phyloP scores from a whole-genome alignment of 805 yeast genomes.

The Saturnispora halmiae region DNA sequence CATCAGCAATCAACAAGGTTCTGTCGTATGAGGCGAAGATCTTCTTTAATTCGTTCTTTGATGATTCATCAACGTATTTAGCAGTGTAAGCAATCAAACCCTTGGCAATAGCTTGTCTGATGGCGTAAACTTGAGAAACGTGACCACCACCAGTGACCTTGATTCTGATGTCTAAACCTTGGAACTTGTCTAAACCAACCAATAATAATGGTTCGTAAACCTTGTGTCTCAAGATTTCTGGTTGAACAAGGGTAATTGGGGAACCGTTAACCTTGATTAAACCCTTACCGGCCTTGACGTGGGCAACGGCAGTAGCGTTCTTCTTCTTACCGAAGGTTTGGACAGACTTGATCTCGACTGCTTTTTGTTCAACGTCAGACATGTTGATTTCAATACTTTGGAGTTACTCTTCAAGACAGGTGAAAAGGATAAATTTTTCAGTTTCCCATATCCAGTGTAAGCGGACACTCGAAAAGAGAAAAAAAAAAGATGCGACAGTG shows the following conservation, averaged over 20 bases:
- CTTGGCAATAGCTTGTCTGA: constrained; percentile 99
- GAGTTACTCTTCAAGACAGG: background rate
- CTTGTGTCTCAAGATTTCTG: constrained; percentile 98
- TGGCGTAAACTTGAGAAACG: constrained; percentile 99
- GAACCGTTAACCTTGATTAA: constrained; percentile 98
- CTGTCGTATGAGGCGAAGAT: constrained; percentile 97
- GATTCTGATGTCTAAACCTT: constrained; percentile 97
- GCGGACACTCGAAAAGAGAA: too few species aligned
- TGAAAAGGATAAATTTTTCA: background rate
- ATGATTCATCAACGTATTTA: constrained; percentile 98
- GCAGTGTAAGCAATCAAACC: constrained; percentile 99
- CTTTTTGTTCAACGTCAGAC: constrained; percentile 32
- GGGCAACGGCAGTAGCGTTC: constrained; percentile 99
- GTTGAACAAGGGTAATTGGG: constrained; percentile 98
- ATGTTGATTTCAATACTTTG: constrained; percentile 13
- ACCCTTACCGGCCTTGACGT: constrained; percentile 99
- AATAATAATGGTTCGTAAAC: constrained; percentile 98
- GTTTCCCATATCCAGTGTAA: background rate
- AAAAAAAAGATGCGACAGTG: background rate
- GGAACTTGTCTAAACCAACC: constrained; percentile 98
- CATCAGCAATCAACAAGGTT: constrained; percentile 98
- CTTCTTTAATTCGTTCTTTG: constrained; percentile 99
- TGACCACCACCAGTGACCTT: constrained; percentile 99
- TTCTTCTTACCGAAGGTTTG: constrained; percentile 99
- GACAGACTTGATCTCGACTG: constrained; percentile 51